Conservation (phyloP, 768 basidiomycete genomes). For the Lyophyllum decastes region DNA sequence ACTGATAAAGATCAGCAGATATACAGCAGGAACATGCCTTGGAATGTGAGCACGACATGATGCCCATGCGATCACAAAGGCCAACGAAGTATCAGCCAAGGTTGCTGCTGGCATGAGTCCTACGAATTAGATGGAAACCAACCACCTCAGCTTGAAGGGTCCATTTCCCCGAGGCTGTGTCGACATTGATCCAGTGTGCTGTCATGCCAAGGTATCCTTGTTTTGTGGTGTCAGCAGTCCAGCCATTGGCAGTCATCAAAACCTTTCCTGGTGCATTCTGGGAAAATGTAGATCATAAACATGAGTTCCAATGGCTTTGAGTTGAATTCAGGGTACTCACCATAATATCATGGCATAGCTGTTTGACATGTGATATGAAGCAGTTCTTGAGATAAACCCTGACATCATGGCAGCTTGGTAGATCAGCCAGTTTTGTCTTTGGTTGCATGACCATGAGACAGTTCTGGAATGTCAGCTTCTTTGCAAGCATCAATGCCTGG, state of each 20-base stretch:
- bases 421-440: slow-evolving; percentile 2
- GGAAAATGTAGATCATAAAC: not conserved
- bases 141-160: not conserved
- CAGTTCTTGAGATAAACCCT: slow-evolving; percentile 19
- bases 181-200: not conserved
- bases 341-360: not conserved
- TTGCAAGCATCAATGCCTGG: slow-evolving; percentile 6
- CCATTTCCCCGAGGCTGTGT: not conserved
- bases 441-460: slow-evolving; percentile 10
- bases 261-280: not conserved
- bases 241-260: not conserved
- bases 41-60: not conserved
- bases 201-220: not conserved
- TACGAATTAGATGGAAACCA: not conserved
- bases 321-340: not conserved
- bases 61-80: not conserved
- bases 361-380: slow-evolving; percentile 7
- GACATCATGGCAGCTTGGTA: slow-evolving; percentile 14
- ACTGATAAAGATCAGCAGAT: not conserved
- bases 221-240: not conserved
- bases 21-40: not conserved
- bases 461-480: slow-evolving; percentile 9
- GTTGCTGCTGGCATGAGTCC: not conserved
- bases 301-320: not conserved
- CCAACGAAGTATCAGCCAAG: not conserved